Base-by-base conservation (phyloP, 257 asterid genomes). In the Przewalskia tangutica region DNA sequence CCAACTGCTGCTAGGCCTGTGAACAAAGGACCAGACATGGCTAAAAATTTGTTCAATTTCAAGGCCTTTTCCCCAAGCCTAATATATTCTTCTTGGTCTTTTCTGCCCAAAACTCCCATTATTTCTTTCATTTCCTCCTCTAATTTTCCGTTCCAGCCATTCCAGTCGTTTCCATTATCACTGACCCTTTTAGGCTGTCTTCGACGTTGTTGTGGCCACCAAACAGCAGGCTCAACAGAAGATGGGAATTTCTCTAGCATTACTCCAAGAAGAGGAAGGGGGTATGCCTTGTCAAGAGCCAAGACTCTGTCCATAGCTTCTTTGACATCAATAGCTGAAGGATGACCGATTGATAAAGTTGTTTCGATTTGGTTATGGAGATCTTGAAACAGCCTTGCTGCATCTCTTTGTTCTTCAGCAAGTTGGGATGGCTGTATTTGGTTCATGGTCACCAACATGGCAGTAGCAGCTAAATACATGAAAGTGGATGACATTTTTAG, bases 351-450 rank as follows among this genome's bases (percentile, higher is more conserved):
- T 1, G 88, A 70, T 27, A 93, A 6, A 5, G 80, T 81, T 7
- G 91, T 89, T 83, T 84, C 77, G 9, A 94, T 87, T 51, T 90
- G 91, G 38, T 78, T 87, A 3, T 84, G 84, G 6, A 93, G 88
- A 76, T 91, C 93, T 75, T 87, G 83, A 85, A 94, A 91, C 23
- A 91, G 81, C 83, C 97, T 89, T 1, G 79, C 42, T 0, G 95
- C 97, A 58, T 90, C 93, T 62, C 97, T 62, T 27, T 94, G 98
- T 50, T 94, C 98, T 66, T 94, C 97, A 0, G 90, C 95, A 0
- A 94, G 88, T 77, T 94, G 98, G 13, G 95, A 91, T 0, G 98
- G 95, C 79, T 94, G 98, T 53, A 92, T 89, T 56, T 92, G 88
- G 63, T 87, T 89, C 54, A 87, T 79, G 6, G 84, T 42, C 17